Percentiles rank a stretch among this genome's conserved stretches.
Evolutionary conservation across 2,329 filamentous ascomycete genomes (phyloP).

Genomic region (Raffaelea deltoideospora): DNA sequence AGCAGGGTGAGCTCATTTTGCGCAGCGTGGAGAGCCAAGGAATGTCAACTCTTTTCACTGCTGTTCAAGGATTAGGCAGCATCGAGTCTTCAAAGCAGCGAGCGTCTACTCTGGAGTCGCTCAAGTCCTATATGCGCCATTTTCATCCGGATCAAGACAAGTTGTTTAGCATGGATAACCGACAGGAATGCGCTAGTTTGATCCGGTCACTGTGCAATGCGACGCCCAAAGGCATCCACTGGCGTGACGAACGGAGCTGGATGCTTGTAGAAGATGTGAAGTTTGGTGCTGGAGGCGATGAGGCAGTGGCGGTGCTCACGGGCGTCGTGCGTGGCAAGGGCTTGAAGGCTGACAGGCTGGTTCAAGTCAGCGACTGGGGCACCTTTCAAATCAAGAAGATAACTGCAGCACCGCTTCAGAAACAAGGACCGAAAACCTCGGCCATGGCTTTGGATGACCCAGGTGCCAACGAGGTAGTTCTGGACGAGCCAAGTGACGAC

Average conservation of each 20-base stretch:
- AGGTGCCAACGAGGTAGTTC: conserved; percentile 26
- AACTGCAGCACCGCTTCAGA: conserved; percentile 56
- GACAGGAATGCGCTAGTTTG: conserved; percentile 82
- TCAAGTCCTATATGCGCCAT: conserved; percentile 86
- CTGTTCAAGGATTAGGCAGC: conserved; percentile 64
- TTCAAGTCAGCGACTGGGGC: conserved; percentile 89
- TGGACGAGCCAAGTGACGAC: conserved; percentile 63
- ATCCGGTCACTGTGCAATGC: conserved; percentile 84
- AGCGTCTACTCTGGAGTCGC: conserved; percentile 59
- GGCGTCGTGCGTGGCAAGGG: conserved; percentile 76
- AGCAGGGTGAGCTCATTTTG: conserved; percentile 70
- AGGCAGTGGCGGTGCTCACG: conserved; percentile 42
- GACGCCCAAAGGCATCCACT: conserved; percentile 83
- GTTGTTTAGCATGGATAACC: conserved; percentile 72
- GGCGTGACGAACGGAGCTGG: conserved; percentile 93
- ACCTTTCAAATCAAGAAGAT: conserved; percentile 88
- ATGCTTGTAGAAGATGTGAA: conserved; percentile 75
- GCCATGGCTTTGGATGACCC: conserved; percentile 49
- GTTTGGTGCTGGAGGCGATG: conserved; percentile 44
- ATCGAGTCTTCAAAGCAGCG: conserved; percentile 69
- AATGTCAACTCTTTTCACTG: conserved; percentile 78
- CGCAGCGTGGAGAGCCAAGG: conserved; percentile 85
- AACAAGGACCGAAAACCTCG: conserved; percentile 27
- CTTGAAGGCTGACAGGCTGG: conserved; percentile 75
- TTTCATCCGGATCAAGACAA: conserved; percentile 91